Evolutionary conservation across 1,284 basidiomycete genomes (phyloP).

Genomic region (Sporisorium iseilematis-ciliati): DNA sequence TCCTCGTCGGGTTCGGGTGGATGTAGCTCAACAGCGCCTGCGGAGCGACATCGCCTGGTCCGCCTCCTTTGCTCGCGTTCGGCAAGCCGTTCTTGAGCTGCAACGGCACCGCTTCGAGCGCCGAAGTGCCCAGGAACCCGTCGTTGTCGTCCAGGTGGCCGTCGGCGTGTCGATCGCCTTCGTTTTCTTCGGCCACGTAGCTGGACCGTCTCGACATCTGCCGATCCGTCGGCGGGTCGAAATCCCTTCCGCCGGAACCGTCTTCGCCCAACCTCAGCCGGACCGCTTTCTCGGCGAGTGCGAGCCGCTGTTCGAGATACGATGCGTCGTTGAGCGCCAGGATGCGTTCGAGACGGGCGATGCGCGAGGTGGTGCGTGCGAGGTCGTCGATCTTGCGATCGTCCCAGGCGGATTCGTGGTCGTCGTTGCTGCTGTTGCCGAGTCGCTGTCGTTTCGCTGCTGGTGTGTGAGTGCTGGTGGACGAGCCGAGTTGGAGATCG

Average conservation of each 20-base stretch:
- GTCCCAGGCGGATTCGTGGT: slow-evolving; percentile 31
- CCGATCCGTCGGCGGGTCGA: slow-evolving; percentile 2
- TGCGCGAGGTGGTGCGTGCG: slow-evolving; percentile 42
- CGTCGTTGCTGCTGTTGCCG: slow-evolving; percentile 16
- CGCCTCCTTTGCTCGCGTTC: slow-evolving; percentile 12
- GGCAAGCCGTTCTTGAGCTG: slow-evolving; percentile 44
- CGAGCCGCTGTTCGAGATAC: slow-evolving; percentile 45
- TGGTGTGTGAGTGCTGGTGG: slow-evolving; percentile 1
- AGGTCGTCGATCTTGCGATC: slow-evolving; percentile 45
- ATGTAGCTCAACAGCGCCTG: slow-evolving; percentile 43
- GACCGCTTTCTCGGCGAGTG: slow-evolving; percentile 48
- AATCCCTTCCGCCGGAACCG: slow-evolving; percentile 5
- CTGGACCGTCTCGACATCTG: slow-evolving; percentile 33
- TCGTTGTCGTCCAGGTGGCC: slow-evolving; percentile 51
- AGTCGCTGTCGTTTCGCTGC: slow-evolving; percentile 22
- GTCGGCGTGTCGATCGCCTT: slow-evolving; percentile 39
- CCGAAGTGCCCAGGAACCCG: slow-evolving; percentile 46
- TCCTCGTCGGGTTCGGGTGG: slow-evolving; percentile 43
- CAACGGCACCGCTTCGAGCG: slow-evolving; percentile 46
- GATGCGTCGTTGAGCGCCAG: slow-evolving; percentile 40
- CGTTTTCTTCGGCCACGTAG: slow-evolving; percentile 39
- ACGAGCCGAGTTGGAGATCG: slow-evolving; percentile 15
- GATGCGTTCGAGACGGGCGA: slow-evolving; percentile 45
- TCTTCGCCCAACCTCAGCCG: slow-evolving; percentile 32
- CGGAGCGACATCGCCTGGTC: slow-evolving; percentile 27